Conservation (phyloP, 768 basidiomycete species). For the Tricholoma flavovirens region DNA sequence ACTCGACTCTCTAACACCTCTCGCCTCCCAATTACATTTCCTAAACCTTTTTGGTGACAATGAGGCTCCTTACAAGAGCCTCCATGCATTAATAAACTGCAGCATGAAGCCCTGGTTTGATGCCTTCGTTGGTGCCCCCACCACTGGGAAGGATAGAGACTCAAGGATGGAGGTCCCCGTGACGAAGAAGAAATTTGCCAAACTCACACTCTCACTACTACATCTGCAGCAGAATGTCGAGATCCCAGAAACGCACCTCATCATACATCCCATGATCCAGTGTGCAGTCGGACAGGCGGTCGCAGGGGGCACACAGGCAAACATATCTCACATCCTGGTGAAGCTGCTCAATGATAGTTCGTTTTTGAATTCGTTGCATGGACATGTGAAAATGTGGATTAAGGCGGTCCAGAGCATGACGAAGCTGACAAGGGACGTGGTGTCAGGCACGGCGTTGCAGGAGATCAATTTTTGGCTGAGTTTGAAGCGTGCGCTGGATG, state of each 20-base stretch:
- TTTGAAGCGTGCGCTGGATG: conserved; percentile 89
- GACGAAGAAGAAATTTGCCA: conserved; percentile 99
- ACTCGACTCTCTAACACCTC: conserved; percentile 73
- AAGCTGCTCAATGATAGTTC: conserved; percentile 78
- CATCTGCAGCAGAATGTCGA: conserved; percentile 99
- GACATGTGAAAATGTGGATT: conserved; percentile 96
- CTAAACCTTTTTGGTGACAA: conserved; percentile 90
- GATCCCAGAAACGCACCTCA: conserved; percentile 92
- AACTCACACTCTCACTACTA: conserved; percentile 87
- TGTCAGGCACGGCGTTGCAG: conserved; percentile 92
- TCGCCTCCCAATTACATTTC: conserved; percentile 85
- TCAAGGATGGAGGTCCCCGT: conserved; percentile 94
- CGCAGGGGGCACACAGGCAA: conserved; percentile 54
- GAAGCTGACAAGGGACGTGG: conserved; percentile 87
- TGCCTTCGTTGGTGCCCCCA: not conserved
- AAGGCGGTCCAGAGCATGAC: conserved; percentile 97
- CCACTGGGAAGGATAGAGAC: conserved; percentile 34
- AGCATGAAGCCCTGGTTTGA: not conserved
- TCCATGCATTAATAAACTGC: conserved; percentile 55
- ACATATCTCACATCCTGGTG: conserved; percentile 65
- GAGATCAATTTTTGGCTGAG: too few relatives aligned
- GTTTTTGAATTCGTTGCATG: conserved; percentile 91
- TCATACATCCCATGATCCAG: conserved; percentile 87
- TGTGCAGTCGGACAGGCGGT: conserved; percentile 75
- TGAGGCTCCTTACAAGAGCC: conserved; percentile 88